Conservation (phyloP, 2,329 filamentous ascomycete genomes). For the Colletotrichum sp. region DNA sequence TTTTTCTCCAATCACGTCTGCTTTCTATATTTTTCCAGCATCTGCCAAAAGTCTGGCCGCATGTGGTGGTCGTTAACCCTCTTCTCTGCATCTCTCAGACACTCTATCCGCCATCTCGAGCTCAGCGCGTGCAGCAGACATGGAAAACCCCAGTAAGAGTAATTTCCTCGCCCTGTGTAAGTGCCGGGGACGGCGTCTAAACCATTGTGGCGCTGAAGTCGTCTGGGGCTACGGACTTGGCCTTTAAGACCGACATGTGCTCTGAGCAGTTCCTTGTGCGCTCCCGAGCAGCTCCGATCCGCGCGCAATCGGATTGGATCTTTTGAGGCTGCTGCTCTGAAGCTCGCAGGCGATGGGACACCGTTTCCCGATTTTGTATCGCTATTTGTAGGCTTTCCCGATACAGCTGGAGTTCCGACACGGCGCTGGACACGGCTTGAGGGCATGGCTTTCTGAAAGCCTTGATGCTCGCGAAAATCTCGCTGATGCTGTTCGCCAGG, state of each 20-base stretch:
- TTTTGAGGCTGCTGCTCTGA: not conserved
- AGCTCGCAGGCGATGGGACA: not conserved
- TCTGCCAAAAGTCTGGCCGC: not conserved
- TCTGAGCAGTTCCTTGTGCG: not conserved
- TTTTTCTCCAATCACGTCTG: not conserved
- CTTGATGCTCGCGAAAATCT: not conserved
- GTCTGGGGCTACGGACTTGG: not conserved
- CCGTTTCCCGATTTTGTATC: not conserved
- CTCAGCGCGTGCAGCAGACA: not conserved
- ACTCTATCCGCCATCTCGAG: not conserved
- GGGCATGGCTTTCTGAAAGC: not conserved
- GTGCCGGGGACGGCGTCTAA: not conserved
- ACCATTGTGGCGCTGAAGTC: not conserved
- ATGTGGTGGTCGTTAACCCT: not conserved
- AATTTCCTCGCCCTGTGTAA: not conserved
- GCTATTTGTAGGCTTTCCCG: not conserved
- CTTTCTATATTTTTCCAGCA: not conserved
- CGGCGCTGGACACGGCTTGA: not conserved
- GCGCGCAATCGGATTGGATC: not conserved
- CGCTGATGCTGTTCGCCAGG: not conserved
- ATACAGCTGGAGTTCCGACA: not conserved
- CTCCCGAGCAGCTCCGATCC: not conserved
- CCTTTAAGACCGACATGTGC: not conserved
- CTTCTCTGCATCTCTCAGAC: not conserved
- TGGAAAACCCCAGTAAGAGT: not conserved